Base-by-base conservation (phyloP, 2,329 filamentous ascomycete genomes). In the Trichoderma citrinoviride region DNA sequence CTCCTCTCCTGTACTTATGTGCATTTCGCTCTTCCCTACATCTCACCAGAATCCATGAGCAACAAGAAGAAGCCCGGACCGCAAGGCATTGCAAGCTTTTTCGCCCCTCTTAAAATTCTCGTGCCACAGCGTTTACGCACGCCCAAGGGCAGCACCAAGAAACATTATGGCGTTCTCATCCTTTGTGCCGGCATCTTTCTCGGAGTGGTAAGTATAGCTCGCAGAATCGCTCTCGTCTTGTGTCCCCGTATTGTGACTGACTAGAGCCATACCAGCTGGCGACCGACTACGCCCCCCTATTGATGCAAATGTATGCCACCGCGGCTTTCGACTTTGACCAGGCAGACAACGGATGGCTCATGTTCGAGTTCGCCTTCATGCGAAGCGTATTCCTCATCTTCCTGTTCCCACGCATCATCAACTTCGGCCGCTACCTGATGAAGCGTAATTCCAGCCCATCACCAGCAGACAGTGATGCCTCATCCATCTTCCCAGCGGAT, bases 181-280 rank as follows among this genome's bases (percentile, higher is more conserved):
- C 81, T 91, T 3, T 88, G 86, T 21, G 76, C 80, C 0, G 89
- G 89, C 1, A 87, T 90, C 2, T 91, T 90, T 65, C 75, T 89
- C 0, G 88, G 85, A 0, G 87, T 91, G 0, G 82, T 84, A 72
- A 71, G 17, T 27, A 7, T 23, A 15, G 47, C 60, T 46, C 19
- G 17, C 33, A 37, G 14, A 14, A 37, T 37, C 6, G 5, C 15
- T 14, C 5, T 47, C 17, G 17, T 7, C 19, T 47, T 29, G 15
- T 23, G 7, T 1, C 12, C 4, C 46, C 1, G 5, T 8, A 25
- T 40, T 10, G 23, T 12, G 3, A n/a, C 60, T 62, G n/a, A 62
- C 40, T 12, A 40, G 49, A 46, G 14, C 19, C 1, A n/a, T 25
- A 21, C 7, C 62, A 83, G 71, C 79, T 90, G 1, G 88, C 89